These are phyloP conservation scores for Eucalyptus microcorys DNA, from an alignment of 345 rosid species.

Conservation along the genomic window DNA sequence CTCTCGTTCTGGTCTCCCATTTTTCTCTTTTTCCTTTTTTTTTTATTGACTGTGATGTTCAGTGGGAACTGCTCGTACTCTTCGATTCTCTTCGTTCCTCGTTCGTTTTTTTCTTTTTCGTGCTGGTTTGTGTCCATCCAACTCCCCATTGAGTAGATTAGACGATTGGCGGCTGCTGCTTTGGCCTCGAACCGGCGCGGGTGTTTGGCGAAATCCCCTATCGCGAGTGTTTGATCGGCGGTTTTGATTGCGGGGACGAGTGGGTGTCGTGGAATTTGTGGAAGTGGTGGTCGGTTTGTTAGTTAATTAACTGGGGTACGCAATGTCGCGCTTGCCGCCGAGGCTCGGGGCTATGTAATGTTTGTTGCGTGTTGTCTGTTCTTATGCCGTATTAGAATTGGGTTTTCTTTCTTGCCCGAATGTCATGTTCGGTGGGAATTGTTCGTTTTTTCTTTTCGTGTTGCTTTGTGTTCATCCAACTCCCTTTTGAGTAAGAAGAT, in stretches of 20 bases:
- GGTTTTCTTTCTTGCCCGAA: background rate
- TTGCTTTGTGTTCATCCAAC: background rate
- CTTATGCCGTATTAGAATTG: background rate
- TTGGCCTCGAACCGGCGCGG: background rate
- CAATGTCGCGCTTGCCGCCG: background rate
- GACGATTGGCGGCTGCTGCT: background rate
- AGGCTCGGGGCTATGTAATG: background rate
- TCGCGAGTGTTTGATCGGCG: background rate
- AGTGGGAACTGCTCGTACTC: background rate
- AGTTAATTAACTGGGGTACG: background rate
- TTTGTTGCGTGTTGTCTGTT: background rate
- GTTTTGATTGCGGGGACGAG: background rate
- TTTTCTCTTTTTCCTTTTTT: accelerated
- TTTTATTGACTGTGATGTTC: background rate
- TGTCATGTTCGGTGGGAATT: too few relatives aligned
- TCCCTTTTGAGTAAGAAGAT: background rate
- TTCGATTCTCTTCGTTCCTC: background rate
- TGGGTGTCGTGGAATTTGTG: background rate
- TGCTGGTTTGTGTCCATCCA: background rate
- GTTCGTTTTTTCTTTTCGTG: too few relatives aligned
- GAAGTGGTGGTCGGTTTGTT: background rate
- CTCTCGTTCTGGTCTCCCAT: background rate
- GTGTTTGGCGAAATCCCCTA: background rate
- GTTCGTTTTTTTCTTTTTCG: background rate
- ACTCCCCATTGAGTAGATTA: background rate